Percentiles rank a stretch among this genome's conserved stretches.
phyloP scores from a whole-genome alignment of 2,329 filamentous ascomycete genomes.

The Monilinia laxa region DNA sequence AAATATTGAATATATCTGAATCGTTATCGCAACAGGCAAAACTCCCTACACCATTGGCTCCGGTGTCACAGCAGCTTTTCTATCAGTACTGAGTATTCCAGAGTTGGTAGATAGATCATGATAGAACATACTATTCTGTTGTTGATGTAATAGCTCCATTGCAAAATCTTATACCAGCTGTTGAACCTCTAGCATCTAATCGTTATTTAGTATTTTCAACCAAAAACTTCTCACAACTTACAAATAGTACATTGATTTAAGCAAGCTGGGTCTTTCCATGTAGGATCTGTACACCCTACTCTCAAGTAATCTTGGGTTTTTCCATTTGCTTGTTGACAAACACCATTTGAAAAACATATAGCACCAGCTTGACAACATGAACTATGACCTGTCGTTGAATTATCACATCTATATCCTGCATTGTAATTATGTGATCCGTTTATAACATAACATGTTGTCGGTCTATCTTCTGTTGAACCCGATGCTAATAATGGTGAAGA shows the following conservation, averaged over 20 bases:
- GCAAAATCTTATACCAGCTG: constrained; percentile 32
- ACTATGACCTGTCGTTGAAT: constrained; percentile 31
- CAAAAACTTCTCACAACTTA: constrained; percentile 20
- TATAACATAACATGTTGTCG: constrained; percentile 31
- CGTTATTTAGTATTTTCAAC: not conserved
- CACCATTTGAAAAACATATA: constrained; percentile 33
- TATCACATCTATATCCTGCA: constrained; percentile 30
- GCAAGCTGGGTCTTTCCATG: constrained; percentile 32
- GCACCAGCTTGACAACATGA: constrained; percentile 30
- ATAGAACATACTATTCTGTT: constrained; percentile 28
- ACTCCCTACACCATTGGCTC: constrained; percentile 12
- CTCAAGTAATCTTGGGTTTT: constrained; percentile 31
- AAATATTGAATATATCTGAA: constrained; percentile 12
- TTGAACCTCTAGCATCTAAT: constrained; percentile 28
- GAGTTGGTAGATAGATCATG: not conserved
- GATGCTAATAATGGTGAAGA: not conserved
- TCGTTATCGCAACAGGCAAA: constrained; percentile 19
- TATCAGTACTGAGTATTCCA: not conserved
- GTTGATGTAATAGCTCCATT: constrained; percentile 28
- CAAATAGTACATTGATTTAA: constrained; percentile 31
- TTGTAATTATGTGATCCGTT: constrained; percentile 25
- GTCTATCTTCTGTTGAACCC: constrained; percentile 11
- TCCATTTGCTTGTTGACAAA: constrained; percentile 30
- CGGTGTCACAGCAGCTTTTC: constrained; percentile 19
- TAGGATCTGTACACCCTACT: constrained; percentile 35